Percentiles rank a stretch among this genome's conserved stretches.
These are phyloP conservation scores for Dryadomyces quercus-mongolicae DNA, from an alignment of 2,329 filamentous ascomycete species.

Conservation along the genomic window DNA sequence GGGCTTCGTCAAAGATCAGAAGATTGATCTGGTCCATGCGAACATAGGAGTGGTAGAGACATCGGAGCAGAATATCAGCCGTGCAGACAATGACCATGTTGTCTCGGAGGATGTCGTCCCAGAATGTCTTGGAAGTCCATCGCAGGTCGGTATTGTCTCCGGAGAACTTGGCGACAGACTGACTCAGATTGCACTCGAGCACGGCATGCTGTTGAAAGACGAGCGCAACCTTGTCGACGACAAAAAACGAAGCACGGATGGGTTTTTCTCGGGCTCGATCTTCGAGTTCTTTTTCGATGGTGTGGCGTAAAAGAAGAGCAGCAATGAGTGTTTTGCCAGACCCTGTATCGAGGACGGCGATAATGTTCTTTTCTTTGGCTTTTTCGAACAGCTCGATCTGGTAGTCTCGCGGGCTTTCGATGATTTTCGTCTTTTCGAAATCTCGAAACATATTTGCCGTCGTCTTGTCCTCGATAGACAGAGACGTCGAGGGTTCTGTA, in stretches of 20 bases:
- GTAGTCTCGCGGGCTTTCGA: slow-evolving; percentile 74
- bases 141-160: slow-evolving; percentile 48
- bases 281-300: slow-evolving; percentile 66
- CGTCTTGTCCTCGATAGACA: slow-evolving; percentile 17
- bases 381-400: slow-evolving; percentile 84
- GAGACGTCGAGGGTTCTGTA: slow-evolving; percentile 13
- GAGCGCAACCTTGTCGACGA: slow-evolving; percentile 81
- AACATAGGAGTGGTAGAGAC: slow-evolving; percentile 68
- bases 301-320: slow-evolving; percentile 66
- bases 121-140: slow-evolving; percentile 29
- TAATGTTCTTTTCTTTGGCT: slow-evolving; percentile 74
- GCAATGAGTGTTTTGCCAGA: slow-evolving; percentile 96
- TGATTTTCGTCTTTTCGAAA: slow-evolving; percentile 39
- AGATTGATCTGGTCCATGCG: slow-evolving; percentile 76
- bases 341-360: slow-evolving; percentile 89
- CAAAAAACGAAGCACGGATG: slow-evolving; percentile 67
- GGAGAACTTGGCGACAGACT: slow-evolving; percentile 61
- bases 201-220: slow-evolving; percentile 85
- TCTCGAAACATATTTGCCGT: slow-evolving; percentile 21
- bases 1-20: slow-evolving; percentile 89
- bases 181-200: slow-evolving; percentile 67
- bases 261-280: slow-evolving; percentile 46
- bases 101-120: slow-evolving; percentile 38
- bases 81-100: slow-evolving; percentile 89
- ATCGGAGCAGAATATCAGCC: slow-evolving; percentile 71